Evolutionary conservation across 495 filamentous ascomycete genomes (phyloP), one percentile per base, ranked within the genome.

Genomic region (Chlorociboria aeruginascens): DNA sequence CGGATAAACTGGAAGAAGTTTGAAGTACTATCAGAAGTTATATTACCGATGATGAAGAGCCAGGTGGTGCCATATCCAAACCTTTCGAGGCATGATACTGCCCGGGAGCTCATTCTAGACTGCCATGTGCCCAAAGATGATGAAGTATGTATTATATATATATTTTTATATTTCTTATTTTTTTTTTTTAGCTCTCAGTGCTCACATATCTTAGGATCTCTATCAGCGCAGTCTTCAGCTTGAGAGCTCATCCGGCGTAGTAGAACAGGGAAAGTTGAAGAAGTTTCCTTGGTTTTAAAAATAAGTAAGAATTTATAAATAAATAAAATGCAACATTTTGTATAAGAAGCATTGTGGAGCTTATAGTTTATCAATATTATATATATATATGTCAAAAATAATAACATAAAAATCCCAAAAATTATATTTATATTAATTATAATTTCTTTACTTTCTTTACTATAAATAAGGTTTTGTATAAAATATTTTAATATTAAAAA

Each of bases 1-100:
- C 73, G 85, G 35, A 86, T 98, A 58, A 97, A 96, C 60, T 98
- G 92, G 92, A 88, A 83, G 68, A 98, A 98, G 58, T 97, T 97
- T 55, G 89, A 97, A 68, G 83, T 98, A 14, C 82, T 97, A 68
- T 87, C 88, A 4, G 89, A 96, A 49, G 83, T 95, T 20, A 74
- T 98, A 43, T 73, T 94, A 44, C 83, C 85, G 4, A 83, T 98
- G 33, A 88, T 94, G 70, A 81, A 79, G 63, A 94, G 88, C 61
- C 92, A 96, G 66, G 82, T 81, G 32, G 81, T 77, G 36, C 83
- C 90, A 12, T 95, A 95, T 57, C 73, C 77, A 46, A 76, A 82
- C 48, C 63, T 93, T 45, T 64, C 68, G 30, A 72, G 68, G 52
- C 81, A 80, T 52, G 82, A 88, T 36, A 71, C 73, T 47, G 70